Evolutionary conservation across 345 rosid genomes (phyloP), one percentile per base, ranked within the genome.

Genomic region (Garcia nutans): DNA sequence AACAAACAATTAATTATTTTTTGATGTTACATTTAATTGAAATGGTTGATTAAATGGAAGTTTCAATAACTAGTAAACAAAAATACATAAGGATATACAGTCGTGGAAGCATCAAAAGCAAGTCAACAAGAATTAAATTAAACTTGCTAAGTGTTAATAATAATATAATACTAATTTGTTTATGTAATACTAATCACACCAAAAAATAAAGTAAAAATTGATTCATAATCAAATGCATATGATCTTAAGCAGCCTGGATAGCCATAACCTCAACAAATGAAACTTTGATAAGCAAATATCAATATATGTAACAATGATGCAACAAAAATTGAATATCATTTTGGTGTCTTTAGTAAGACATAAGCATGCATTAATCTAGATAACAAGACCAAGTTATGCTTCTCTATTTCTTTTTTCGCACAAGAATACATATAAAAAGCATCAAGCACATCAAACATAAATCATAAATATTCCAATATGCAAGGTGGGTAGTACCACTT

Each of bases 361-460:
- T 19, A 11, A 9, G 26, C 33, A 10, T 12, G 33, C 19, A 23
- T 45, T 67, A 10, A 13, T 45, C 31, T n/a, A 67, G 55, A 5
- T 23, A 67, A 10, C 11, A 42, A 16, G 42, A 44, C 24, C 37
- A 47, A 22, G 44, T 49, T 65, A 65, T 65, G 50, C 10, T 42
- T 23, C 37, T 5, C 0, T 0, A n/a, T 33, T 33, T 33, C 4
- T 33, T 10, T 41, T 33, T 5, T 16, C 20, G 19, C 31, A 24
- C 11, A 6, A 64, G 1, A 5, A 33, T 16, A 37, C 67, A 63
- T 15, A 45, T n/a, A 13, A 66, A n/a, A n/a, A n/a, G 19, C 41
- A 26, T 55, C 72, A 69, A 52, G 22, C 69, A 41, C 52, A 65
- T 15, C 42, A 26, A 69, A 69, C 37, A 19, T 41, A 69, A n/a